phyloP scores from a whole-genome alignment of 1,139 yeast genomes.

The Kodamaea arcana region DNA sequence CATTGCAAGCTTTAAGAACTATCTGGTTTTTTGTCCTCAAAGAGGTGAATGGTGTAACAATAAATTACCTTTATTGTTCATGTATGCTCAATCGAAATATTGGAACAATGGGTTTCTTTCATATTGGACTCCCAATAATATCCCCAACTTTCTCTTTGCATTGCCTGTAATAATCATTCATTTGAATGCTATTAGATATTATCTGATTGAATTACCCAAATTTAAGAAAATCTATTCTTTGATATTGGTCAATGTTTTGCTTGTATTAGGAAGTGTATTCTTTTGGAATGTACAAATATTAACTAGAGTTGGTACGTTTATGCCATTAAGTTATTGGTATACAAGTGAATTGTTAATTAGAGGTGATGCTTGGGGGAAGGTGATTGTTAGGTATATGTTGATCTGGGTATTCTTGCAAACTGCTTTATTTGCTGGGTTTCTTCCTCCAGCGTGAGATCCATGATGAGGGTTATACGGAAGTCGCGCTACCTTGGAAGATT shows the following conservation, averaged over 20 bases:
- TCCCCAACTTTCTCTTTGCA: constrained; percentile 82
- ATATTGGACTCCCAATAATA: constrained; percentile 78
- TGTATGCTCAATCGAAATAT: constrained; percentile 74
- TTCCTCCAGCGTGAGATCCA: constrained; percentile 83
- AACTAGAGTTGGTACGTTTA: constrained; percentile 70
- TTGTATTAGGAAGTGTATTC: constrained; percentile 50
- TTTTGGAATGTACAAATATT: constrained; percentile 85
- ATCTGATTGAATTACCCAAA: constrained; percentile 30
- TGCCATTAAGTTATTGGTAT: constrained; percentile 76
- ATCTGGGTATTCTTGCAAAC: constrained; percentile 59
- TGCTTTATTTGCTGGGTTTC: constrained; percentile 56
- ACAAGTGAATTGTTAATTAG: constrained; percentile 31
- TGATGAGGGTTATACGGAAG: no score
- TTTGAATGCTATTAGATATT: constrained; percentile 27
- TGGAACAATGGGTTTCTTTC: constrained; percentile 81
- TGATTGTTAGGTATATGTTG: constrained; percentile 40
- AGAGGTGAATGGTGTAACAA: constrained; percentile 74
- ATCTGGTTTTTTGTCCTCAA: constrained; percentile 52
- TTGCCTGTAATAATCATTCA: constrained; percentile 55
- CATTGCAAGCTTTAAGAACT: constrained; percentile 51
- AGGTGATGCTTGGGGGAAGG: constrained; percentile 16
- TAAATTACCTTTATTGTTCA: constrained; percentile 56
- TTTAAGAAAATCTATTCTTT: constrained; percentile 28
- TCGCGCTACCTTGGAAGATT: no score
- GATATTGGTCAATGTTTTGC: constrained; percentile 33